Evolutionary conservation across 2,329 filamentous ascomycete species (phyloP), one percentile per base, ranked within the genome.

Genomic region (Monosporascus ibericus): DNA sequence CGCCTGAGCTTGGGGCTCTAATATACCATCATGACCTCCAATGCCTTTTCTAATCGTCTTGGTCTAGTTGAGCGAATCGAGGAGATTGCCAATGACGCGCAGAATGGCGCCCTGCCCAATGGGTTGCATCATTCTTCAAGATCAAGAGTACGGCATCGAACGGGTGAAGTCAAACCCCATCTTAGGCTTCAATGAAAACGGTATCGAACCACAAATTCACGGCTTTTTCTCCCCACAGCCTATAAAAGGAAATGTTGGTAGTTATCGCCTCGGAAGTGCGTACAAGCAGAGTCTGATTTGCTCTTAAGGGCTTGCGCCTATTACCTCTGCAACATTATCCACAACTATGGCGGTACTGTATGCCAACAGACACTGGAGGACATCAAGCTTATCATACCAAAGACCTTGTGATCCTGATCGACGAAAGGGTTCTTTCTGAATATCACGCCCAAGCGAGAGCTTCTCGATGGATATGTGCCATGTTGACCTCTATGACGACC

Each of bases 111-210:
- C 0, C 9, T 30, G 9, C 9, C 27, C 9, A 11, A 30, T 14
- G 9, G 14, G 62, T n/a, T 58, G 59, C 6, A 44, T 64, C 18
- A 51, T 63, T 1, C 49, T 63, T 15, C 58, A 64, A 47, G 60
- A 62, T 17, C 52, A 52, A 5, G 47, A 49, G 1, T 44, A 56
- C 20, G 52, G 55, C 0, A 56, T 64, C 25, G 50, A 48, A 36
- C 52, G 56, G 44, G 56, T 55, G 0, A 49, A 48, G 36, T 15
- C 40, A 7, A 55, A n/a, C n/a, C 62, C 59, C 7, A 52, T 61
- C 2, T 57, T 54, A 1, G 60, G 57, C 2, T 58, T 63, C 14
- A 30, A 14, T 5, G 9, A 14, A 30, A 55, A 55, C 3, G 56
- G 52, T 1, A 55, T 58, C 8, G 58, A 63, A 39, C 22, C 37